These are phyloP conservation scores for Pichia sp. DNA, from an alignment of 1,139 yeast genomes.

Conservation along the genomic window DNA sequence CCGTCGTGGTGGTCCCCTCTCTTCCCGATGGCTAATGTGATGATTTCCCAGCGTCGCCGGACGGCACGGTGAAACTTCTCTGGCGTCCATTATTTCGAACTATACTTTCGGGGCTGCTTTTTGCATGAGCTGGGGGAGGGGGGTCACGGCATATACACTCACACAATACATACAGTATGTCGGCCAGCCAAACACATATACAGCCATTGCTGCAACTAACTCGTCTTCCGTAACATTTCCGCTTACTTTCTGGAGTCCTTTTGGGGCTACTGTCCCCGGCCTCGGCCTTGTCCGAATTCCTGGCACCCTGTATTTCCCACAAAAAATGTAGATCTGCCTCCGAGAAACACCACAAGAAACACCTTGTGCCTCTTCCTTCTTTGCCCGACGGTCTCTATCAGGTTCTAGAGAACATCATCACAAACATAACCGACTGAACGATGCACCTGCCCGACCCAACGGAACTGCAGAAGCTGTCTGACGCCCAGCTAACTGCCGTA, in stretches of 20 bases:
- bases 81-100: neutral
- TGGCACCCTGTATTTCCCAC: neutral
- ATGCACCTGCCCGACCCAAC: slow-evolving; percentile 21
- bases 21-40: neutral
- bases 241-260: neutral
- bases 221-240: no score
- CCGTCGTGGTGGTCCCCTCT: neutral
- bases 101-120: neutral
- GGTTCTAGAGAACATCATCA: neutral
- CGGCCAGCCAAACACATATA: no score
- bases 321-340: neutral
- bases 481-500: slow-evolving; percentile 31
- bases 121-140: neutral
- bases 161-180: no score
- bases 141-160: no score
- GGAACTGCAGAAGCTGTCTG: slow-evolving; percentile 19
- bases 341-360: neutral
- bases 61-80: neutral
- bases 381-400: neutral
- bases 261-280: neutral
- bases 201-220: no score
- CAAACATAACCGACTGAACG: neutral
- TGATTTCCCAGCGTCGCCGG: neutral
- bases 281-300: neutral
- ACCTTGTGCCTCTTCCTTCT: neutral